These are phyloP conservation scores for Sporisorium graminicola DNA, from an alignment of 1,284 basidiomycete genomes.

Conservation along the genomic window DNA sequence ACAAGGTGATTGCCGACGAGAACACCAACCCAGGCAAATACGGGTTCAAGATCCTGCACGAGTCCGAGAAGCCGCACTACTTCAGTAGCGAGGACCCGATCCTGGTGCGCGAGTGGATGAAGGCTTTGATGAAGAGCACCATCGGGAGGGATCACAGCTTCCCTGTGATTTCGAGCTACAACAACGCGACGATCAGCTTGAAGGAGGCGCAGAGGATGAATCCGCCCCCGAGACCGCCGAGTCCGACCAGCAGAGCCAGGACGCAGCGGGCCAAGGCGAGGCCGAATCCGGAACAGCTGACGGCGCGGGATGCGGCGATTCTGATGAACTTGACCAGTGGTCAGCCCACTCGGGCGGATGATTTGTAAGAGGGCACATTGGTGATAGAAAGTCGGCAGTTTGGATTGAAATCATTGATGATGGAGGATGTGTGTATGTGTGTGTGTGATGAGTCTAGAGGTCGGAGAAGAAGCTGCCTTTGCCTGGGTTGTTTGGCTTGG, in stretches of 20 bases:
- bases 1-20: conserved; percentile 93
- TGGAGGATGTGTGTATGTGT: no score
- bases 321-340: conserved; percentile 62
- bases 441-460: conserved; percentile 15
- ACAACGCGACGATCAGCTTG: conserved; percentile 95
- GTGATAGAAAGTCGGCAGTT: not conserved
- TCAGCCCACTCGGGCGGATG: conserved; percentile 27
- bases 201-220: conserved; percentile 95
- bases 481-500: not conserved
- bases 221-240: conserved; percentile 92
- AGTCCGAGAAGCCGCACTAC: conserved; percentile 85
- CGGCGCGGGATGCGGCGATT: conserved; percentile 73
- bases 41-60: conserved; percentile 94
- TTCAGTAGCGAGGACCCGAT: conserved; percentile 91
- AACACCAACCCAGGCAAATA: conserved; percentile 91
- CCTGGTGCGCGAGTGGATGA: conserved; percentile 96
- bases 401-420: not conserved
- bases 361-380: conserved; percentile 12
- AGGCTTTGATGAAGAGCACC: conserved; percentile 98
- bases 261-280: conserved; percentile 88
- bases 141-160: conserved; percentile 77
- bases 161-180: conserved; percentile 95
- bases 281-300: conserved; percentile 90
- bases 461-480: conserved; percentile 39
- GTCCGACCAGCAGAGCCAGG: conserved; percentile 86